Percentiles rank a stretch among this genome's conserved stretches.
Evolutionary conservation across 2,329 filamentous ascomycete species (phyloP).

Genomic region (Penicillium oxalicum): DNA sequence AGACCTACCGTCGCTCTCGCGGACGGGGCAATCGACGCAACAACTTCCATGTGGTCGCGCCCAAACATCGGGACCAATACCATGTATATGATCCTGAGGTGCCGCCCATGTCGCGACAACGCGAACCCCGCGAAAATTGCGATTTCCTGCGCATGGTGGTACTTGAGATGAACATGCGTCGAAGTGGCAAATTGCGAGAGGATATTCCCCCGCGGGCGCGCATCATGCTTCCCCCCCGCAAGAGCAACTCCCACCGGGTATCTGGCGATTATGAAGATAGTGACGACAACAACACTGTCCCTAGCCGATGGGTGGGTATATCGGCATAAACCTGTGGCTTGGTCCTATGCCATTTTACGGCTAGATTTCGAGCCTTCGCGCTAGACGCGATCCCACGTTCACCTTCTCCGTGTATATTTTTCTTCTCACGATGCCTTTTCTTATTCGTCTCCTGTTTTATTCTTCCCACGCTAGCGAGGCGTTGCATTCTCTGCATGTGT

Average conservation of each 20-base stretch:
- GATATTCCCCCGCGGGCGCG: constrained; percentile 50
- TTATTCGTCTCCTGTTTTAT: neutral
- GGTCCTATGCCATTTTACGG: too few relatives aligned
- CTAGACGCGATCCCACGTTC: too few relatives aligned
- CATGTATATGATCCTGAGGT: constrained; percentile 30
- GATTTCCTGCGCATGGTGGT: constrained; percentile 60
- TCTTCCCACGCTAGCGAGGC: constrained; percentile 13
- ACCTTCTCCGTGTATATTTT: too few relatives aligned
- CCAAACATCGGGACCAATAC: constrained; percentile 39
- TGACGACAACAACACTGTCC: constrained; percentile 18
- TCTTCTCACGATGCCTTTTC: too few relatives aligned
- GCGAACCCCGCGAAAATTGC: constrained; percentile 59
- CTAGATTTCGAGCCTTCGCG: too few relatives aligned
- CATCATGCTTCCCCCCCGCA: constrained; percentile 56
- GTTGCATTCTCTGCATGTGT: constrained; percentile 10
- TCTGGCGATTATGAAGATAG: constrained; percentile 19
- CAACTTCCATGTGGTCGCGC: constrained; percentile 35
- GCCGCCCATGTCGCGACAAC: constrained; percentile 47
- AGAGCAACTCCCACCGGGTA: constrained; percentile 19
- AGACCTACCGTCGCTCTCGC: constrained; percentile 49
- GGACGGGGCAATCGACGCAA: constrained; percentile 24
- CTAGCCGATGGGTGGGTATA: constrained; percentile 20
- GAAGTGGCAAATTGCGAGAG: constrained; percentile 55
- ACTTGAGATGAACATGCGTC: constrained; percentile 63
- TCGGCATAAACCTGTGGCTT: constrained; percentile 7